A percentile compares a stretch with the other conserved stretches of the same genome.
Evolutionary conservation across 1,284 basidiomycete genomes (phyloP).

Genomic region (Phellopilus nigrolimitatus): DNA sequence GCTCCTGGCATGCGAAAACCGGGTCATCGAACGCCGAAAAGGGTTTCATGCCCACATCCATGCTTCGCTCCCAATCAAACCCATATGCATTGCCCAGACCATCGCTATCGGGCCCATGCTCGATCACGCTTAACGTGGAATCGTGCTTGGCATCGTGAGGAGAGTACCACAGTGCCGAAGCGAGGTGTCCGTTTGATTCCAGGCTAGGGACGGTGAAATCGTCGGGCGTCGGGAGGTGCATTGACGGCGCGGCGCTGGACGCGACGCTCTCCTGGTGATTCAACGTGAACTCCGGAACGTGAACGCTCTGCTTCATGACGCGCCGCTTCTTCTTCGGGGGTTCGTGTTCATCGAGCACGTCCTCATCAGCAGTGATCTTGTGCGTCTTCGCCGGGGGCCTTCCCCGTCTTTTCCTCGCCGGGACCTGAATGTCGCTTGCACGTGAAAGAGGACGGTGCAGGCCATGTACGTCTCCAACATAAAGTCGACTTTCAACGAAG

Average conservation of each 20-base stretch:
- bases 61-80: not conserved
- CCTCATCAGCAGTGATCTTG: not conserved
- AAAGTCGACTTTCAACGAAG: not conserved
- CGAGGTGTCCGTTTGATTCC: not conserved
- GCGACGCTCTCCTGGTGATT: constrained; percentile 7
- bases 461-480: constrained; percentile 3
- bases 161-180: not conserved
- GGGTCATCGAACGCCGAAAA: not conserved
- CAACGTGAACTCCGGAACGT: constrained; percentile 3
- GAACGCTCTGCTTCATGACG: not conserved
- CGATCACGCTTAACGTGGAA: not conserved
- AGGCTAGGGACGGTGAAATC: constrained; percentile 1
- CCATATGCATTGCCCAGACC: not conserved
- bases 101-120: not conserved
- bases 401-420: not conserved
- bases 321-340: constrained; percentile 2
- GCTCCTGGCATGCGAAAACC: not conserved
- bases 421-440: not conserved
- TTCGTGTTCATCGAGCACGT: not conserved
- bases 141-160: not conserved
- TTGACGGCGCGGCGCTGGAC: not conserved
- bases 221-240: constrained; percentile 1
- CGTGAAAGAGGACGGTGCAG: not conserved
- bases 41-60: not conserved
- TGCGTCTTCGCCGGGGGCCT: not conserved